Evolutionary conservation across 2,329 filamentous ascomycete species (phyloP), one percentile per base, ranked within the genome.

Genomic region (Simplicillium aogashimaense): DNA sequence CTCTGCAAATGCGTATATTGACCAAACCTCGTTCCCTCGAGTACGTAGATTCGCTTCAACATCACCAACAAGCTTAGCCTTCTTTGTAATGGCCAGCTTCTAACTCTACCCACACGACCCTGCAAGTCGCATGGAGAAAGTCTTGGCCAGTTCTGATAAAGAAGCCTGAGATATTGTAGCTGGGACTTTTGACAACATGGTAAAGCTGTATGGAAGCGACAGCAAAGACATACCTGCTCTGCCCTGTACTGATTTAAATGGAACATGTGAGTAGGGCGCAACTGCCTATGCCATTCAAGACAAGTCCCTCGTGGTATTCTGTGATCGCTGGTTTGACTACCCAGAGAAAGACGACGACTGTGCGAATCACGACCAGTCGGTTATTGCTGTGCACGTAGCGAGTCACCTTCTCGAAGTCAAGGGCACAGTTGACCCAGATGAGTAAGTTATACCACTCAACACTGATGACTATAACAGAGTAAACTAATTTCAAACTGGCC

Each of bases 351-450:
- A 65, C 16, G 49, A 48, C 12, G 58, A 54, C 7, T 82, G 78
- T 63, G 74, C 80, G 52, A 66, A 51, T 7, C 76, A 81, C 57
- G 76, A 81, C 54, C 72, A 76, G 57, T 71, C 73, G 6, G 17
- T 32, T 25, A 39, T 39, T 39, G 29, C 37, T 16, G 59, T 81
- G 11, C 78, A 82, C 51, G 78, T 81, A 63, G 63, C 68, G 46
- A 78, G 76, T 9, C 78, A 81, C 51, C 44, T 65, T 68, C 69
- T 14, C 62, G 67, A 45, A 67, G 57, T 51, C 44, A 70, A 71
- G 33, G 70, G 74, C 13, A 79, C 75, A 3, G 53, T 67, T 4
- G 77, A 81, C 48, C 6, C 20, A 25, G 20, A 25, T 25, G 20
- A 25, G 20, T 25, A 25, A 25, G 20, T 25, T 25, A 5, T 25